Evolutionary conservation across 371 early-diverging fungal species (phyloP), one percentile per base, ranked within the genome.

Genomic region (Phascolomyces articulosus): DNA sequence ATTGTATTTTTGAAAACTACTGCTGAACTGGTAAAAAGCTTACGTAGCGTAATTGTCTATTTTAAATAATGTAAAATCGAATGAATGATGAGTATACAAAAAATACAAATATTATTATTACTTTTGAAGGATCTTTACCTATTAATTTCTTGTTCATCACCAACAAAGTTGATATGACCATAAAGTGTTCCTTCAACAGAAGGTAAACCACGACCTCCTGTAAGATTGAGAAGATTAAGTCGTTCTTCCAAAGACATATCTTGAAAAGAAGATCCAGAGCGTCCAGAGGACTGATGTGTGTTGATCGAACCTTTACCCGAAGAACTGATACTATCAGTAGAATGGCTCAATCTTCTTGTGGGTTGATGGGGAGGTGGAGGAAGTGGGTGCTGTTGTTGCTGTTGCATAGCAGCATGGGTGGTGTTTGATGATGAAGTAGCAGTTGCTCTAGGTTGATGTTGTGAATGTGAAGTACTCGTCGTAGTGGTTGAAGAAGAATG

Each of bases 111-210:
- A 29, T 48, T 27, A 58, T 38, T 29, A 24, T 34, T 47, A 7
- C 44, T n/a, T 31, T 27, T 20, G 26, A 38, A 47, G 59, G 21
- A 59, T 48, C 21, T 26, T 60, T 60, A 51, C 58, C 60, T 13
- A 27, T 60, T 63, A 24, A 41, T 54, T 26, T 59, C 59, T 58
- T 65, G 58, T 59, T 49, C 56, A 49, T 63, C 59, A 20, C 28
- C 47, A 20, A 27, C 26, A 40, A 34, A 34, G 11, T 34, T 40
- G 59, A 53, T 24, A 6, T 16, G 8, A 47, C 47, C 16, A 47
- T 47, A 47, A 16, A 16, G 6, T 8, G 3, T 47, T 16, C 16
- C 6, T 20, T 47, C 47, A 20, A 16, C 47, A 47, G 47, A n/a
- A 4, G 47, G 47, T n/a, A 16, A 20, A n/a, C 21, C 21, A 20